Conservation (phyloP, 306 rosid genomes). For the Prunus davidiana region DNA sequence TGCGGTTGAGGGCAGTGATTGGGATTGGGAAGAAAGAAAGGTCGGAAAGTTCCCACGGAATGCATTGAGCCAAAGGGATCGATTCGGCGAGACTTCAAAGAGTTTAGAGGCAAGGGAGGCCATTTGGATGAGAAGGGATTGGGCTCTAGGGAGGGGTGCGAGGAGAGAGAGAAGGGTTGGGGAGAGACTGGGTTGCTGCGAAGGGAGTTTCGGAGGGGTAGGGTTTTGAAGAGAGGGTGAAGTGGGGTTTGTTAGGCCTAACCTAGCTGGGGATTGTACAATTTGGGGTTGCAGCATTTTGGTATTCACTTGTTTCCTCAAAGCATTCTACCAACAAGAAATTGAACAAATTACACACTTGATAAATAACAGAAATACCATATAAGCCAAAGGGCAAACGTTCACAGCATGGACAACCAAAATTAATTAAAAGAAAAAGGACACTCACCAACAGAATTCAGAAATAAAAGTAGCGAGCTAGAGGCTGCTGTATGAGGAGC, state of each 20-base stretch:
- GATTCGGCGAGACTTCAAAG: slow-evolving; percentile 74
- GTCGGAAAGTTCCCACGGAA: slow-evolving; percentile 78
- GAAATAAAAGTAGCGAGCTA: neutral
- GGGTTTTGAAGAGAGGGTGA: slow-evolving; percentile 74
- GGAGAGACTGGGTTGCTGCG: slow-evolving; percentile 40
- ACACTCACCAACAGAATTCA: neutral
- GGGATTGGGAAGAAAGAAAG: slow-evolving; percentile 64
- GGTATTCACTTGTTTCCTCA: neutral
- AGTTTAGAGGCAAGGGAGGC: slow-evolving; percentile 69
- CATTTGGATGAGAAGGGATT: slow-evolving; percentile 83
- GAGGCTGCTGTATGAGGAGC: neutral
- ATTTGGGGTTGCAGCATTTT: slow-evolving; percentile 78
- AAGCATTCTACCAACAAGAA: neutral
- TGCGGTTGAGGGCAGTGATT: slow-evolving; percentile 26
- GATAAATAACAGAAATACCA: neutral
- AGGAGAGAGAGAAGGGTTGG: slow-evolving; percentile 71
- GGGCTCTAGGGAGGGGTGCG: slow-evolving; percentile 87
- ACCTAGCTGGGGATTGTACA: slow-evolving; percentile 83
- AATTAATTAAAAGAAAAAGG: neutral
- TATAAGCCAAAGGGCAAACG: neutral
- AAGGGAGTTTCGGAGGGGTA: slow-evolving; percentile 65
- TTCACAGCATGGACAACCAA: neutral
- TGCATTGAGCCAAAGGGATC: slow-evolving; percentile 63
- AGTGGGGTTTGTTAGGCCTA: slow-evolving; percentile 74
- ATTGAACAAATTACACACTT: neutral